A percentile compares a stretch with the other conserved stretches of the same genome.
phyloP scores from a whole-genome alignment of 2,329 filamentous ascomycete species.

The Sporothrix phasma region DNA sequence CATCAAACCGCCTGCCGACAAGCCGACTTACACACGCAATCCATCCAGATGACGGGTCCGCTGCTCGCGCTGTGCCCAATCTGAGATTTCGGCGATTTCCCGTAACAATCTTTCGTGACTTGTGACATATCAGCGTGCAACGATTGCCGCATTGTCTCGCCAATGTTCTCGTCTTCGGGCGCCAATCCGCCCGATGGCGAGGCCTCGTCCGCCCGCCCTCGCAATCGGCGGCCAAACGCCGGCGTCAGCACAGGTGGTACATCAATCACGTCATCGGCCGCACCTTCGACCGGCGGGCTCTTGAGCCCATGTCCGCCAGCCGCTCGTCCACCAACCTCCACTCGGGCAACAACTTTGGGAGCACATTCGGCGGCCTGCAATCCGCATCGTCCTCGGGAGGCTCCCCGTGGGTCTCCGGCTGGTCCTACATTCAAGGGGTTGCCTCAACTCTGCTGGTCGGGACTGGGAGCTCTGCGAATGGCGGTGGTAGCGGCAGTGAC shows the following conservation, averaged over 20 bases:
- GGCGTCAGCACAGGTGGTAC: slow-evolving; percentile 19
- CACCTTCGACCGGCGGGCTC: slow-evolving; percentile 16
- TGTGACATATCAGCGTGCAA: too few relatives aligned
- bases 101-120: too few relatives aligned
- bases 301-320: slow-evolving; percentile 2
- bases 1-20: not conserved
- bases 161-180: slow-evolving; percentile 37
- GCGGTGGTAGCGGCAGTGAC: too few relatives aligned
- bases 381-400: slow-evolving; percentile 33
- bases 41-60: not conserved
- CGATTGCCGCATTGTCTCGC: slow-evolving; percentile 20
- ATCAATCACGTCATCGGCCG: slow-evolving; percentile 22
- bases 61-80: not conserved
- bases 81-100: not conserved
- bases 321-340: not conserved
- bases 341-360: not conserved
- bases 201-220: slow-evolving; percentile 35
- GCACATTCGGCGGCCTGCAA: not conserved
- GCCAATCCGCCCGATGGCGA: slow-evolving; percentile 34
- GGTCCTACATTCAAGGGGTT: slow-evolving; percentile 46
- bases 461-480: slow-evolving; percentile 16
- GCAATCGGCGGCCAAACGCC: slow-evolving; percentile 37
- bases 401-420: slow-evolving; percentile 40
- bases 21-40: not conserved
- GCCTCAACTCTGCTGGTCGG: slow-evolving; percentile 35